Conservation (phyloP, 805 yeast species). For the Kuraishia piskuri region DNA sequence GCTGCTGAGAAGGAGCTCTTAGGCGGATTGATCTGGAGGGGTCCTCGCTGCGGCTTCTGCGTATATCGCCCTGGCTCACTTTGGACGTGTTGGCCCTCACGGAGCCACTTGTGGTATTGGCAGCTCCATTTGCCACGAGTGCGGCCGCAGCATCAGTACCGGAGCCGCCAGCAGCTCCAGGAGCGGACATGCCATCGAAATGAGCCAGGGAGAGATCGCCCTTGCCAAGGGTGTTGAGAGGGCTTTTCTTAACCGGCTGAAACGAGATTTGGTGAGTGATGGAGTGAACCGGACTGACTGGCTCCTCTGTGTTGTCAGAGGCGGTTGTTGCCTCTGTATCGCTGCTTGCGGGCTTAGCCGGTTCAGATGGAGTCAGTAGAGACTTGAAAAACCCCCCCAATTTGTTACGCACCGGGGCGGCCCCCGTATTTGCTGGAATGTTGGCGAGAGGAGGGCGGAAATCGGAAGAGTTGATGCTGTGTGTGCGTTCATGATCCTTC, state of each 20-base stretch:
- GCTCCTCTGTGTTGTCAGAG: not conserved
- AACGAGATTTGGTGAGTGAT: constrained; percentile 29
- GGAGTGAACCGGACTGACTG: not conserved
- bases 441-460: not conserved
- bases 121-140: not conserved
- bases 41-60: not conserved
- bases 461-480: not conserved
- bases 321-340: not conserved
- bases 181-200: constrained; percentile 10
- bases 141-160: not conserved
- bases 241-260: constrained; percentile 36
- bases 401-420: not conserved
- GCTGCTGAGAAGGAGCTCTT: not conserved
- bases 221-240: constrained; percentile 38
- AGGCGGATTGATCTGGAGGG: not conserved
- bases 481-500: not conserved
- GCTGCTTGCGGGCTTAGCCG: not conserved
- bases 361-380: not conserved
- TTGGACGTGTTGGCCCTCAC: not conserved
- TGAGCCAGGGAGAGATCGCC: constrained; percentile 33
- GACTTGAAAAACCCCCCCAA: not conserved
- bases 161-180: not conserved
- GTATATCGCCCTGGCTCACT: not conserved
- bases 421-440: not conserved
- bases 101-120: not conserved